These are phyloP conservation scores for Spathaspora girioi DNA, from an alignment of 805 yeast species.

Conservation along the genomic window DNA sequence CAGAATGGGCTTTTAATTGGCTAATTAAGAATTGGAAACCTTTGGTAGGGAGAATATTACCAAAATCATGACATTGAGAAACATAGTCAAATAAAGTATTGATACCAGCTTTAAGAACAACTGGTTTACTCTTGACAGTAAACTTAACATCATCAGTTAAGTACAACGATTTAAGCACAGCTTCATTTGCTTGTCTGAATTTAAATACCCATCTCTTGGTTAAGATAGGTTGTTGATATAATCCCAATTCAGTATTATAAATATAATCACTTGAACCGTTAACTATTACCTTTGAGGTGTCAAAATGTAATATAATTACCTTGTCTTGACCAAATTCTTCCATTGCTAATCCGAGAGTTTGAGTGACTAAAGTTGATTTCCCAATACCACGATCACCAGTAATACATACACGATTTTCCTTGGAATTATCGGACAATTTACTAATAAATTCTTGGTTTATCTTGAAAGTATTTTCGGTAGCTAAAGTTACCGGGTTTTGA, in stretches of 20 bases:
- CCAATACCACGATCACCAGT: constrained; percentile 77
- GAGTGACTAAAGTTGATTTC: constrained; percentile 69
- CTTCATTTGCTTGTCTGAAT: constrained; percentile 32
- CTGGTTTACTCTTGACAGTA: constrained; percentile 25
- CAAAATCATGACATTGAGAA: constrained; percentile 34
- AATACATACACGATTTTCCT: constrained; percentile 49
- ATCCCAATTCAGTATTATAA: constrained; percentile 42
- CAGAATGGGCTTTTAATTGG: constrained; percentile 51
- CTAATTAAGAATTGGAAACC: constrained; percentile 52
- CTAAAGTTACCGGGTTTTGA: constrained; percentile 54
- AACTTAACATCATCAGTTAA: constrained; percentile 33
- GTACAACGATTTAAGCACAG: constrained; percentile 28
- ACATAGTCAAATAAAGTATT: constrained; percentile 45
- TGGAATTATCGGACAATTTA: constrained; percentile 24
- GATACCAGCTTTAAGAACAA: constrained; percentile 29
- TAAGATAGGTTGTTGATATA: constrained; percentile 78
- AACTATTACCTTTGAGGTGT: constrained; percentile 56
- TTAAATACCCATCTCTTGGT: constrained; percentile 57
- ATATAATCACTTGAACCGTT: constrained; percentile 73
- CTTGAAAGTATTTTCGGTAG: constrained; percentile 46
- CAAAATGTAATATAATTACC: constrained; percentile 57
- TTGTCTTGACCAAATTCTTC: constrained; percentile 22
- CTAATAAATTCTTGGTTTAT: constrained; percentile 37
- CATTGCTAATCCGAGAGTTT: constrained; percentile 56
- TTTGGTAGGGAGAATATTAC: constrained; percentile 33